Conservation (phyloP, 495 filamentous ascomycete species). For the Pyrenula massariospora region DNA sequence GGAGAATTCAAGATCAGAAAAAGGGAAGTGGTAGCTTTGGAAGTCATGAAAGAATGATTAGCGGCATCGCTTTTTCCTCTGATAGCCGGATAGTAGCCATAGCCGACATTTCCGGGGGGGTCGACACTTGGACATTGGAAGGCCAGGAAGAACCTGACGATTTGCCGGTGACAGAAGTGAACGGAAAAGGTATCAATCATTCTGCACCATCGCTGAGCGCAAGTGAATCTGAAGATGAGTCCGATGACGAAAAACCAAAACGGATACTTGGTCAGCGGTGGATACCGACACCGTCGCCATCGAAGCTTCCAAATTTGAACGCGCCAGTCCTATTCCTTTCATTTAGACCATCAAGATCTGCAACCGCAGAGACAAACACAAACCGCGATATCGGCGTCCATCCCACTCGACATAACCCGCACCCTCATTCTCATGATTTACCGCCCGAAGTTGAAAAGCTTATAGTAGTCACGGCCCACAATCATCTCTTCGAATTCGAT, state of each 20-base stretch:
- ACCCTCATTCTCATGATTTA: constrained; percentile 30
- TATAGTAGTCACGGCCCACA: constrained; percentile 61
- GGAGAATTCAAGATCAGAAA: constrained; percentile 41
- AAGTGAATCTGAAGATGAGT: constrained; percentile 39
- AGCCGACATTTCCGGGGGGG: constrained; percentile 70
- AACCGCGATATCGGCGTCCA: constrained; percentile 16
- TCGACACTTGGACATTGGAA: constrained; percentile 75
- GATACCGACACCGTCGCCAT: constrained; percentile 51
- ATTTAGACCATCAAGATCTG: constrained; percentile 46
- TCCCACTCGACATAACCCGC: constrained; percentile 31
- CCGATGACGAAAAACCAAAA: constrained; percentile 36
- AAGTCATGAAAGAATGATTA: constrained; percentile 67
- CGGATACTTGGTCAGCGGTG: constrained; percentile 44
- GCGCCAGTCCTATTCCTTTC: constrained; percentile 59
- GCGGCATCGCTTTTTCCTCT: constrained; percentile 63
- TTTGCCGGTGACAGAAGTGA: constrained; percentile 20
- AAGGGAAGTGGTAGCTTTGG: constrained; percentile 55
- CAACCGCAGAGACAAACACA: not conserved
- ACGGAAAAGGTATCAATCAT: constrained; percentile 7
- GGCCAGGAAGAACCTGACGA: constrained; percentile 29
- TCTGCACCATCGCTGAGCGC: constrained; percentile 1
- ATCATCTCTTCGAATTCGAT: constrained; percentile 67
- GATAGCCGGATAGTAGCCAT: constrained; percentile 69
- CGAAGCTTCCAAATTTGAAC: constrained; percentile 68
- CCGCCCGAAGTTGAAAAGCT: constrained; percentile 45